Base-by-base conservation (phyloP, 345 rosid genomes). In the Sisymbrium altissimum region DNA sequence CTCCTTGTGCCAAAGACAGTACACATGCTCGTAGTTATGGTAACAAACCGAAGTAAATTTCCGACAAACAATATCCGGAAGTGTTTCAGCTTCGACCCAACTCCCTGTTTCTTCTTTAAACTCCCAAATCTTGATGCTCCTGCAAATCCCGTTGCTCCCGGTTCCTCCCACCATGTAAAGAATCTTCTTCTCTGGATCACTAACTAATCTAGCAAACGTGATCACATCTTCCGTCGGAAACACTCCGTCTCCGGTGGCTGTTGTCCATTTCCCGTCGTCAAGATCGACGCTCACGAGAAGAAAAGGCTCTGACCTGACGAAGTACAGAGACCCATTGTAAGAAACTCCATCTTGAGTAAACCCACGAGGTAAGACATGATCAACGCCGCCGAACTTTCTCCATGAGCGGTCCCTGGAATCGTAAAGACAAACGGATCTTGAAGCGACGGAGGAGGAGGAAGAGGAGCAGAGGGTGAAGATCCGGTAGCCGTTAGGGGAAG, bases 21-120 rank as follows among this genome's bases (percentile, higher is more conserved):
- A 88, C n/a, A 91, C 91, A 57, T 89, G 93, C 66, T 88, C 97
- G 50, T 94, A 94, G 19, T 87, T 88, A 52, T 94, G 97, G 78
- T 94, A 94, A 61, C 95, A 89, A 6, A 94, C 95, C 14, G 92
- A 88, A 79, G 87, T 73, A 29, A 94, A 89, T 63, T 94, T 91
- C 79, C 86, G 80, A 54, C 93, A 87, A 85, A 94, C 89, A 81
- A 82, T 41, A 53, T 88, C 88, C 19, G 98, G 98, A 64, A 94
- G 35, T 13, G 78, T 80, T 66, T 84, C 97, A n/a, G 77, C 18
- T 77, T 87, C 93, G 6, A 68, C 38, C 96, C 90, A 91, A 7
- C 44, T 78, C 68, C 83, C 75, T 45, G 69, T 70, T 23, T 57
- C 84, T 3, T 48, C 76, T 13, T 66, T 52, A 66, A 83, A 57